These are phyloP conservation scores for Paragyromitra xinjiangensis DNA, from an alignment of 495 filamentous ascomycete species.

Conservation along the genomic window DNA sequence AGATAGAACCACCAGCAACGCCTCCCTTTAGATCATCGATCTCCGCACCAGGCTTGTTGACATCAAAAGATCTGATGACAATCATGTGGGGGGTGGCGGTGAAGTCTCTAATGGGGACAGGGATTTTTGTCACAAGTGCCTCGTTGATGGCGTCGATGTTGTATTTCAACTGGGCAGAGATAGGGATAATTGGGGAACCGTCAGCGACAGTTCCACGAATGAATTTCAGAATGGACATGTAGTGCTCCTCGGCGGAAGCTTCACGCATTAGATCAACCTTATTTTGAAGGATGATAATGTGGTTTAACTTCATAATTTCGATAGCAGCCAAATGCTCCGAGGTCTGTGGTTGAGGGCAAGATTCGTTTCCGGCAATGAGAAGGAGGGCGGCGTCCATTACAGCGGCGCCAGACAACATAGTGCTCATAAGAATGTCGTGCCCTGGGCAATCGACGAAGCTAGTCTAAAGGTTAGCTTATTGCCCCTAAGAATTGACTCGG, in stretches of 20 bases:
- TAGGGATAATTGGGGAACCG: slow-evolving; percentile 95
- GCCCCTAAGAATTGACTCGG: slow-evolving; percentile 1
- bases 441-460: slow-evolving; percentile 98
- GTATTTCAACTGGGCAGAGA: slow-evolving; percentile 98
- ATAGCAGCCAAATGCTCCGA: slow-evolving; percentile 98
- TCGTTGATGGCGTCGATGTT: slow-evolving; percentile 99
- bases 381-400: slow-evolving; percentile 99
- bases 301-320: slow-evolving; percentile 98
- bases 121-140: slow-evolving; percentile 88
- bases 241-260: slow-evolving; percentile 88
- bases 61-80: slow-evolving; percentile 97
- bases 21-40: slow-evolving; percentile 98
- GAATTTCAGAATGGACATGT: slow-evolving; percentile 95
- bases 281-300: slow-evolving; percentile 99
- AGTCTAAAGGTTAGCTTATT: slow-evolving; percentile 45
- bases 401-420: slow-evolving; percentile 98
- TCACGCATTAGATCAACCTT: slow-evolving; percentile 98
- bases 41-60: slow-evolving; percentile 99
- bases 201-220: slow-evolving; percentile 96
- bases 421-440: slow-evolving; percentile 99
- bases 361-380: slow-evolving; percentile 98
- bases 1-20: slow-evolving; percentile 95
- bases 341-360: slow-evolving; percentile 97
- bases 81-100: slow-evolving; percentile 93
- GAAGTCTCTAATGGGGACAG: slow-evolving; percentile 89